phyloP scores from a whole-genome alignment of 208 protist species.

The Balamuthia mandrillaris region DNA sequence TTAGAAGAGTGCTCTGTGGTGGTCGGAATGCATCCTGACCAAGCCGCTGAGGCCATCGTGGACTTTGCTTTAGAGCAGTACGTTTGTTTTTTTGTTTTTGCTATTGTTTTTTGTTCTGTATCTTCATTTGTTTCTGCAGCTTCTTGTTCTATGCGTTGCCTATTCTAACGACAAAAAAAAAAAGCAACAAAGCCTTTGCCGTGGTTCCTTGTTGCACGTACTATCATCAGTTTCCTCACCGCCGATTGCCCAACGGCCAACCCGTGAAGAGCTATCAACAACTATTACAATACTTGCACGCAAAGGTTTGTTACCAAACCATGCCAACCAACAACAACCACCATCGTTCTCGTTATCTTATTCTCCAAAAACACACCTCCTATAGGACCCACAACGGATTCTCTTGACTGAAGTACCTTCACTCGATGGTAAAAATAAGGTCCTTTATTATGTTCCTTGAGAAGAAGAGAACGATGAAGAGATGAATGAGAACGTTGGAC shows the following conservation, averaged over 20 bases:
- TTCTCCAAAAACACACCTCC: no score
- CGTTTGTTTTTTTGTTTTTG: neutral
- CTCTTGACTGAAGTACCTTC: no score
- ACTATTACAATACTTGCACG: neutral
- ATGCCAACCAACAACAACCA: neutral
- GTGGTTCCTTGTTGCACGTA: constrained; percentile 22
- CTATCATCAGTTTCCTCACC: neutral
- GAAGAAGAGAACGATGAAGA: no score
- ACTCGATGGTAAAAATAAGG: no score
- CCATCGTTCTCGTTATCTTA: no score
- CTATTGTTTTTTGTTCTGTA: no score
- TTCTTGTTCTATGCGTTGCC: no score
- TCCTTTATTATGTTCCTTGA: no score
- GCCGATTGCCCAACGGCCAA: neutral
- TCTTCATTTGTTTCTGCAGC: no score
- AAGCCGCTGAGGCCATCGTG: constrained; percentile 11
- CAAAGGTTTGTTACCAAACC: neutral
- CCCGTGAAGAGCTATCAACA: constrained; percentile 1
- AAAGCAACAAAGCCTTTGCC: constrained; percentile 7
- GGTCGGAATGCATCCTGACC: constrained; percentile 2
- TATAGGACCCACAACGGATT: no score
- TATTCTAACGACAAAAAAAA: no score
- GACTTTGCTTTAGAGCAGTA: neutral
- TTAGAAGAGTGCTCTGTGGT: neutral
- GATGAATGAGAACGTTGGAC: no score